phyloP scores from a whole-genome alignment of 306 rosid species.

The Aeschynomene evenia region DNA sequence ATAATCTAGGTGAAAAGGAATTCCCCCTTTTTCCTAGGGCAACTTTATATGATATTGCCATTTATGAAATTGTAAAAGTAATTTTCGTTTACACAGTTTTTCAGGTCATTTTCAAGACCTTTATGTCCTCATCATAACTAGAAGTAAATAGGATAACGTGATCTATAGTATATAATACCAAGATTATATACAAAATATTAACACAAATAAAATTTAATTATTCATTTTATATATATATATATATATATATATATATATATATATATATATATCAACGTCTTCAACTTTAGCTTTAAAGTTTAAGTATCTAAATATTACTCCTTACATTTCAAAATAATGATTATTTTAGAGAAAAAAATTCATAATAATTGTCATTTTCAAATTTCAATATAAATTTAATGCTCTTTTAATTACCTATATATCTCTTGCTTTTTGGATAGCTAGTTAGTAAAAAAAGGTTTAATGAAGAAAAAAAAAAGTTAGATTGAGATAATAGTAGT shows the following conservation, averaged over 20 bases:
- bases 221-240: not conserved
- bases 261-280: not conserved
- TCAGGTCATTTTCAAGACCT: not conserved
- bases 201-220: not conserved
- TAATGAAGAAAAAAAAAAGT: too few relatives aligned
- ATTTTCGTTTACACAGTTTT: conserved; percentile 15
- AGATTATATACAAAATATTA: not conserved
- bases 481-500: too few relatives aligned
- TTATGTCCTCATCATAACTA: not conserved
- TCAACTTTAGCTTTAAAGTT: too few relatives aligned
- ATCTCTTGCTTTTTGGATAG: too few relatives aligned
- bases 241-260: not conserved
- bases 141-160: not conserved
- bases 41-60: not conserved
- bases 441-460: too few relatives aligned
- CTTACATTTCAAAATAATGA: too few relatives aligned
- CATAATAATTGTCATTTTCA: too few relatives aligned
- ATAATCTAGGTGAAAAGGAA: not conserved
- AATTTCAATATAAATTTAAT: too few relatives aligned
- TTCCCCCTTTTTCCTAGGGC: not conserved
- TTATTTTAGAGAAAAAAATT: too few relatives aligned
- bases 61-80: not conserved
- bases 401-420: too few relatives aligned
- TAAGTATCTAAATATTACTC: too few relatives aligned
- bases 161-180: not conserved